Conservation (phyloP, 2,329 filamentous ascomycete genomes). For the Pseudogymnoascus sp. region DNA sequence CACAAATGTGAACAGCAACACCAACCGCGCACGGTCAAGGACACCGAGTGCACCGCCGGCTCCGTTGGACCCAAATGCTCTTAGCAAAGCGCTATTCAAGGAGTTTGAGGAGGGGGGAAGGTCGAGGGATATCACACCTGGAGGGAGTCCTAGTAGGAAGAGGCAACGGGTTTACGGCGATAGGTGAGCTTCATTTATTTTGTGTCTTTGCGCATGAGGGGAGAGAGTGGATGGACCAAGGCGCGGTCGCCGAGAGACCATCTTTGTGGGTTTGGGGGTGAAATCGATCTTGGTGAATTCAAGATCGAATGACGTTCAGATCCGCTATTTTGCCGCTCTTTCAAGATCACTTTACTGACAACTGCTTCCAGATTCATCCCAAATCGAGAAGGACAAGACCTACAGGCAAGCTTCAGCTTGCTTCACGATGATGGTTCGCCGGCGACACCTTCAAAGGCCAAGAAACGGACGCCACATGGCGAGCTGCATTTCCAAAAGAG, state of each 20-base stretch:
- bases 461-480: constrained; percentile 76
- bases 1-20: not conserved
- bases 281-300: not conserved
- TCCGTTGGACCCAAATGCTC: constrained; percentile 42
- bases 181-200: constrained; percentile 28
- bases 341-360: constrained; percentile 17
- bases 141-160: constrained; percentile 59
- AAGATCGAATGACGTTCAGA: not conserved
- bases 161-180: constrained; percentile 58
- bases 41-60: not conserved
- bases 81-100: constrained; percentile 50
- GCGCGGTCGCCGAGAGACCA: not conserved
- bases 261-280: not conserved
- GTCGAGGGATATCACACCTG: constrained; percentile 52
- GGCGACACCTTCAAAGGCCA: constrained; percentile 76
- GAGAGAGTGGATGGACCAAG: not conserved
- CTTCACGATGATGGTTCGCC: constrained; percentile 90
- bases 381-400: constrained; percentile 83
- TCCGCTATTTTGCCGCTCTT: not conserved
- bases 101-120: constrained; percentile 52
- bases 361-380: constrained; percentile 71
- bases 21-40: not conserved
- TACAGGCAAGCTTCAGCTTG: constrained; percentile 86
- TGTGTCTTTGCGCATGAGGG: not conserved
- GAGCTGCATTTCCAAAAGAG: constrained; percentile 93